Evolutionary conservation across 352 stramenopile species (phyloP).

Genomic region (Phytopythium oedochilum): DNA sequence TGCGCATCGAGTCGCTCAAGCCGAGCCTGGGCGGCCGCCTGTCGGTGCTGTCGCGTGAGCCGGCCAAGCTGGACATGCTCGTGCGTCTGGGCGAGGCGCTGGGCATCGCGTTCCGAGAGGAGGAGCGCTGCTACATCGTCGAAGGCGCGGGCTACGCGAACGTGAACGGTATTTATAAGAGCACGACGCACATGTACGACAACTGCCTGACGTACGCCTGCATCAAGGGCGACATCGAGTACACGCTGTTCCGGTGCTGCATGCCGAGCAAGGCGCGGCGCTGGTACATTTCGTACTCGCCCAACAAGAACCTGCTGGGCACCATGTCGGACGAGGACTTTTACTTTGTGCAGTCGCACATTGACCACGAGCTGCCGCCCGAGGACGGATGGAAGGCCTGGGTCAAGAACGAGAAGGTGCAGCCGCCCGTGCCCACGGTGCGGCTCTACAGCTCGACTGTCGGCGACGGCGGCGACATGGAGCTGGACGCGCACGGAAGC

Average conservation of each 20-base stretch:
- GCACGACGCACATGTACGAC: constrained; percentile 69
- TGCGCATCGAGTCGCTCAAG: constrained; percentile 82
- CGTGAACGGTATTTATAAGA: constrained; percentile 94
- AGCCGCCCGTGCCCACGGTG: constrained; percentile 54
- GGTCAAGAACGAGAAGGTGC: constrained; percentile 83
- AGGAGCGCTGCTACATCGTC: constrained; percentile 87
- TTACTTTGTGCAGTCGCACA: constrained; percentile 80
- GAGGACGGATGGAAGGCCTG: constrained; percentile 83
- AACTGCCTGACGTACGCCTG: constrained; percentile 72
- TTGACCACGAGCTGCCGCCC: constrained; percentile 75
- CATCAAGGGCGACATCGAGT: constrained; percentile 62
- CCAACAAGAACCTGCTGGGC: constrained; percentile 79
- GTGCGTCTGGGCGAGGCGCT: constrained; percentile 60
- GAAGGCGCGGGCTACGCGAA: constrained; percentile 82
- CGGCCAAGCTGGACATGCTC: constrained; percentile 71
- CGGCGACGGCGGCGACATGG: constrained; percentile 61
- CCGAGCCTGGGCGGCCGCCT: constrained; percentile 69
- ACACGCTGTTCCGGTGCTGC: constrained; percentile 96
- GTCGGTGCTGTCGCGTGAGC: constrained; percentile 55
- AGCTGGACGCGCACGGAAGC: constrained; percentile 3
- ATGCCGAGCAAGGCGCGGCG: constrained; percentile 97
- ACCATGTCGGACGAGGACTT: constrained; percentile 87
- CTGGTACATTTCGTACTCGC: constrained; percentile 98
- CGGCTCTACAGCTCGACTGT: constrained; percentile 70
- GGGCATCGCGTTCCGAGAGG: constrained; percentile 54